Base-by-base conservation (phyloP, 192 early-diverging fungal genomes). In the Mortierella alpina region DNA sequence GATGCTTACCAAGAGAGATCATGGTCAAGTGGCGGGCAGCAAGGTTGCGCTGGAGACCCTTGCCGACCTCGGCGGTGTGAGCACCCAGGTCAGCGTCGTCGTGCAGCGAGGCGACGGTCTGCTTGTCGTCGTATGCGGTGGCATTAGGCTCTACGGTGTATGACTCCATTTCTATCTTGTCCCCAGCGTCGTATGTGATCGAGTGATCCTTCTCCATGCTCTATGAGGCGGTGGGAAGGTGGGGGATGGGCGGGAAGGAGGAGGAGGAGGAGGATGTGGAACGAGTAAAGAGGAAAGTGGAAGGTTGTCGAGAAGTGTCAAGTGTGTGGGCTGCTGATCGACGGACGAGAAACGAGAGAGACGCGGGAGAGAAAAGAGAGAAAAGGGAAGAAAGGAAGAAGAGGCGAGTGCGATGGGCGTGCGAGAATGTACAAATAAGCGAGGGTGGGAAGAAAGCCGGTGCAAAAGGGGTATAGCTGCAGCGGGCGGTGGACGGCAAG, bases 1-100 rank as follows among this genome's bases (percentile, higher is more conserved):
- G 31, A 6, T 20, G 31, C 72, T 80, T 72, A 80, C 77, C 77
- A 31, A 80, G 70, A 50, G 77, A 80, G 66, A 80, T 90, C 83
- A 87, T 86, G 72, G 86, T 81, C 86, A 93, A 88, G 74, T 94
- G 92, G 18, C 92, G 88, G 45, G 89, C 86, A 55, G 90, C 90
- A 56, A 94, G 87, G 69, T 83, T 85, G 42, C 92, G 89, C 73
- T 92, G 83, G 17, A 93, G 83, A 53, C 85, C 66, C 22, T 62
- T 11, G 31, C 64, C 70, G 2, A 56, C 70, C 4, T 51, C 50
- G 31, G 58, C 12, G n/a, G 59, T 22, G 10, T 53, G 42, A 10
- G 42, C 40, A 13, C 47, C 42, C 6, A 52, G 14, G 20, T 66
- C 70, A 17, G 54, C 7, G 22, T 72, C 69, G 40, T 80, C 64